Percentiles rank a stretch among this genome's conserved stretches.
Evolutionary conservation across 139 green algal species (phyloP).

Genomic region (Coelastrella sp.): DNA sequence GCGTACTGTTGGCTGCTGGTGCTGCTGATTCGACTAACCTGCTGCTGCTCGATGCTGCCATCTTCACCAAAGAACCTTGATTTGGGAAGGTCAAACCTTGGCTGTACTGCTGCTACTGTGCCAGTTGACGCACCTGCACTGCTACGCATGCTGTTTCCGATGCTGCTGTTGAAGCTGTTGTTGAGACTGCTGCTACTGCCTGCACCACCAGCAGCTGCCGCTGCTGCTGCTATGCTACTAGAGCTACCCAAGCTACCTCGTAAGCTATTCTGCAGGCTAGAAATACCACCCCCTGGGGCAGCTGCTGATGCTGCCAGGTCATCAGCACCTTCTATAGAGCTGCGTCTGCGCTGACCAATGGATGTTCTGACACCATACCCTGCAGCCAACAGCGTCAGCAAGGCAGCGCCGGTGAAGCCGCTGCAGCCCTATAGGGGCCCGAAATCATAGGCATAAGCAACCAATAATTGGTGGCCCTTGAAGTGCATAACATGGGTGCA

Average conservation of each 20-base stretch:
- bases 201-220: background rate
- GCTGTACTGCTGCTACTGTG: background rate
- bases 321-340: conserved; percentile 1
- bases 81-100: conserved; percentile 9
- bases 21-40: conserved; percentile 25
- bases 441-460: too few species aligned
- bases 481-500: too few species aligned
- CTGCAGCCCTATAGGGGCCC: too few species aligned
- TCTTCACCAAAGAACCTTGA: conserved; percentile 28
- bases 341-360: background rate
- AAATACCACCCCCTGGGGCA: background rate
- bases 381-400: background rate
- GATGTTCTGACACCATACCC: background rate
- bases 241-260: conserved; percentile 2
- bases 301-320: background rate
- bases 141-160: conserved; percentile 3
- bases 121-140: background rate
- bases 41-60: conserved; percentile 29
- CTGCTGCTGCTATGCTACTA: conserved; percentile 21
- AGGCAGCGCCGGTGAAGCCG: too few species aligned
- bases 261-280: background rate
- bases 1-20: background rate
- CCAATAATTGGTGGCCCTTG: too few species aligned
- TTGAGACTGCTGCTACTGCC: background rate
- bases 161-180: background rate